Conservation (phyloP, 768 basidiomycete species). For the Lactarius trivialis region DNA sequence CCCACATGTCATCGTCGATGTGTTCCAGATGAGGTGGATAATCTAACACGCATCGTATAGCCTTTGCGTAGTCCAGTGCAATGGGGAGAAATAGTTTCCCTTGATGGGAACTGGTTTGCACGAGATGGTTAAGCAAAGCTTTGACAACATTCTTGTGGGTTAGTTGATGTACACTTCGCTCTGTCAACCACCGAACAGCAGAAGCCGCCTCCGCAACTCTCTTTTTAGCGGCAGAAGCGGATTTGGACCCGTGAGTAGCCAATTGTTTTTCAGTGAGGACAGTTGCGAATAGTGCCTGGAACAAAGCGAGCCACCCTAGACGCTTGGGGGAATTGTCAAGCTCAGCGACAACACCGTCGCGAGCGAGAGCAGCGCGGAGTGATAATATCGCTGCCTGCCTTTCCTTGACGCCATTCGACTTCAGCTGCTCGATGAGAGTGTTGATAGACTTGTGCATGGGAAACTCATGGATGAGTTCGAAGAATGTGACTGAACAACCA, state of each 20-base stretch:
- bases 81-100: constrained; percentile 53
- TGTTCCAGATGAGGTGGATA: constrained; percentile 76
- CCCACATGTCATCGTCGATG: constrained; percentile 59
- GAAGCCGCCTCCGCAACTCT: constrained; percentile 63
- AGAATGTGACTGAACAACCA: background rate
- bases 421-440: constrained; percentile 44
- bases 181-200: constrained; percentile 66
- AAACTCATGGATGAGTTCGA: constrained; percentile 8
- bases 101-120: constrained; percentile 48
- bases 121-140: constrained; percentile 58
- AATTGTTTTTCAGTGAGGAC: constrained; percentile 57
- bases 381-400: constrained; percentile 55
- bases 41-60: constrained; percentile 56
- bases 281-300: constrained; percentile 63
- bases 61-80: constrained; percentile 76
- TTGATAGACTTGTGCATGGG: constrained; percentile 38
- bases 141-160: constrained; percentile 45
- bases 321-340: constrained; percentile 36
- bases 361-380: constrained; percentile 47
- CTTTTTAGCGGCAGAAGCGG: constrained; percentile 42
- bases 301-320: constrained; percentile 56
- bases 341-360: constrained; percentile 38
- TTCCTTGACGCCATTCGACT: constrained; percentile 61
- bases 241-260: constrained; percentile 33
- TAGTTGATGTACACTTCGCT: constrained; percentile 50